phyloP scores from a whole-genome alignment of 2,329 filamentous ascomycete genomes.

The Botrytis fabae region DNA sequence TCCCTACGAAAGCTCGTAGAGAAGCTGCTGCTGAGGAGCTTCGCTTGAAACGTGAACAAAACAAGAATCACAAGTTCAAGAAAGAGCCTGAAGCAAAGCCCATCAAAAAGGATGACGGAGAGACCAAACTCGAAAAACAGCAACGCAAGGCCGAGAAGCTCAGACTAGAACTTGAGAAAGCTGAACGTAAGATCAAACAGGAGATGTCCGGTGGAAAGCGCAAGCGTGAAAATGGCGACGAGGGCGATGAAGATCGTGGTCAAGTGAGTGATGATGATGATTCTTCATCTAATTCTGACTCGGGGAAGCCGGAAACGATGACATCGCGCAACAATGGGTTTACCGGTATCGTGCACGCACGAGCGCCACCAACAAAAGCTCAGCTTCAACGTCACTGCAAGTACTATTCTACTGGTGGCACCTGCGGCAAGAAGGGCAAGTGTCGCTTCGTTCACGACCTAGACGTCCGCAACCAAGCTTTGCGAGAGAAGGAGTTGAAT shows the following conservation, averaged over 20 bases:
- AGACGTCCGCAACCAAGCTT: constrained; percentile 61
- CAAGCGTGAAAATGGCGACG: constrained; percentile 66
- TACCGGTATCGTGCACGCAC: constrained; percentile 27
- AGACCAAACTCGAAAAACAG: constrained; percentile 54
- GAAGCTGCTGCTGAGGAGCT: constrained; percentile 60
- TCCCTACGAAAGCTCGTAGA: constrained; percentile 72
- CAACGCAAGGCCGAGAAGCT: constrained; percentile 60
- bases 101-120: constrained; percentile 52
- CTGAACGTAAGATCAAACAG: constrained; percentile 52
- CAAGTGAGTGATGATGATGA: constrained; percentile 39
- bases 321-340: constrained; percentile 47
- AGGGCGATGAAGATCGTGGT: constrained; percentile 60
- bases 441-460: constrained; percentile 71
- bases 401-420: constrained; percentile 68
- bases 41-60: constrained; percentile 39
- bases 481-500: constrained; percentile 64
- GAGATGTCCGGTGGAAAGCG: constrained; percentile 60
- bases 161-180: constrained; percentile 64
- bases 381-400: constrained; percentile 68
- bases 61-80: constrained; percentile 33
- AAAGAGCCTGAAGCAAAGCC: constrained; percentile 41
- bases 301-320: constrained; percentile 59
- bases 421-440: constrained; percentile 72
- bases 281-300: constrained; percentile 45
- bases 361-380: constrained; percentile 53